Evolutionary conservation across 768 basidiomycete genomes (phyloP).

Genomic region (Baorangia bicolor): DNA sequence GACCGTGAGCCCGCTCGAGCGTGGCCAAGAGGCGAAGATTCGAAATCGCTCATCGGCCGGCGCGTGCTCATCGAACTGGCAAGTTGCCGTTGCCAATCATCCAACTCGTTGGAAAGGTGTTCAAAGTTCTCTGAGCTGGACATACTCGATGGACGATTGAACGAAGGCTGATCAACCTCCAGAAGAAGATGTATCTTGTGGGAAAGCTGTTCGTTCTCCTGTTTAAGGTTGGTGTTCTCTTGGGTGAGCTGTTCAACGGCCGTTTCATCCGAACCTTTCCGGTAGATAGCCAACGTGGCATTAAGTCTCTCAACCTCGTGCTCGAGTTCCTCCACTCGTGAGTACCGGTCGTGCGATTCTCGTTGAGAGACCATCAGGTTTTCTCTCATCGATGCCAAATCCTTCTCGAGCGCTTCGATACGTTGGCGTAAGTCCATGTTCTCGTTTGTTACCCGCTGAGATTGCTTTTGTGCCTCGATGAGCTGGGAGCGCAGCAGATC

Average conservation of each 20-base stretch:
- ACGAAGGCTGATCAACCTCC: constrained; percentile 79
- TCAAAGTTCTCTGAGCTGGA: constrained; percentile 87
- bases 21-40: constrained; percentile 51
- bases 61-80: constrained; percentile 76
- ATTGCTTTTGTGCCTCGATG: constrained; percentile 75
- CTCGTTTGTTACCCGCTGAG: constrained; percentile 66
- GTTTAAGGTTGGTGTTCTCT: constrained; percentile 76
- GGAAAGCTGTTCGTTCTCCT: constrained; percentile 86
- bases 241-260: constrained; percentile 76
- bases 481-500: constrained; percentile 70
- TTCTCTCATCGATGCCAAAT: constrained; percentile 69
- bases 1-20: constrained; percentile 62
- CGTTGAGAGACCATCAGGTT: constrained; percentile 69
- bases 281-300: constrained; percentile 68
- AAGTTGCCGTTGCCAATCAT: constrained; percentile 84
- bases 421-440: constrained; percentile 76
- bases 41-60: constrained; percentile 70
- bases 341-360: constrained; percentile 75
- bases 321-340: constrained; percentile 76
- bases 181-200: constrained; percentile 88
- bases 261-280: constrained; percentile 75
- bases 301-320: constrained; percentile 77
- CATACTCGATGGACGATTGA: constrained; percentile 66
- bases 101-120: constrained; percentile 75
- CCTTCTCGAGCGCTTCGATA: constrained; percentile 71